phyloP scores from a whole-genome alignment of 805 yeast genomes.

The Candida anglica region DNA sequence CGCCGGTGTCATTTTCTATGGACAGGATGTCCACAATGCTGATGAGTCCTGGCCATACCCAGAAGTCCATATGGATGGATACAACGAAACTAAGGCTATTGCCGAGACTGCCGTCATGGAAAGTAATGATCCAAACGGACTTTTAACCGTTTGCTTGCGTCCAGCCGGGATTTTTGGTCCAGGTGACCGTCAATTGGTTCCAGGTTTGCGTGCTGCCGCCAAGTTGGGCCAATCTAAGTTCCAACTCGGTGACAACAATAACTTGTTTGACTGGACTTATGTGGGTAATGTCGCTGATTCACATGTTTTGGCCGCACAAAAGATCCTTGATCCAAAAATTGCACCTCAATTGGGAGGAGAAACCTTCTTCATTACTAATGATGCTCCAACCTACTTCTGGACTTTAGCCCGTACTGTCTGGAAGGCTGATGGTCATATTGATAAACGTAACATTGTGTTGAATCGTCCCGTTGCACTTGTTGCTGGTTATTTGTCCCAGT shows the following conservation, averaged over 20 bases:
- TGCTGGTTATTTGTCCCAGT: constrained; percentile 78
- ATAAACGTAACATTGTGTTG: constrained; percentile 62
- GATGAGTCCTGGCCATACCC: constrained; percentile 96
- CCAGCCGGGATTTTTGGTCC: constrained; percentile 99
- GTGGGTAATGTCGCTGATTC: constrained; percentile 98
- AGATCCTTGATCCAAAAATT: constrained; percentile 47
- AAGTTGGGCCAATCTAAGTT: constrained; percentile 81
- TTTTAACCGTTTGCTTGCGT: constrained; percentile 80
- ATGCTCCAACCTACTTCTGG: constrained; percentile 95
- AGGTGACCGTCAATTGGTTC: constrained; percentile 95
- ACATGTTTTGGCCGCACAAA: constrained; percentile 87
- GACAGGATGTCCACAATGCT: constrained; percentile 87
- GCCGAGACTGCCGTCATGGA: constrained; percentile 81
- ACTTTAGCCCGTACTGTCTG: constrained; percentile 93
- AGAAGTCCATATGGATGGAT: constrained; percentile 89
- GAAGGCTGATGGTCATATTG: constrained; percentile 92
- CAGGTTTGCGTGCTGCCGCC: constrained; percentile 83
- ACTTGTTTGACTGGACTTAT: constrained; percentile 93
- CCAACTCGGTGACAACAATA: constrained; percentile 92
- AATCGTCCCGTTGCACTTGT: constrained; percentile 72
- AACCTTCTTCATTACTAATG: constrained; percentile 87
- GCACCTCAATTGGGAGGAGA: constrained; percentile 68
- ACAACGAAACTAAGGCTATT: constrained; percentile 88
- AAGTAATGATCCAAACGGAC: constrained; percentile 56
- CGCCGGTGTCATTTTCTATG: constrained; percentile 96